Conservation (phyloP, 768 basidiomycete genomes). For the Sarcodon aspratus region DNA sequence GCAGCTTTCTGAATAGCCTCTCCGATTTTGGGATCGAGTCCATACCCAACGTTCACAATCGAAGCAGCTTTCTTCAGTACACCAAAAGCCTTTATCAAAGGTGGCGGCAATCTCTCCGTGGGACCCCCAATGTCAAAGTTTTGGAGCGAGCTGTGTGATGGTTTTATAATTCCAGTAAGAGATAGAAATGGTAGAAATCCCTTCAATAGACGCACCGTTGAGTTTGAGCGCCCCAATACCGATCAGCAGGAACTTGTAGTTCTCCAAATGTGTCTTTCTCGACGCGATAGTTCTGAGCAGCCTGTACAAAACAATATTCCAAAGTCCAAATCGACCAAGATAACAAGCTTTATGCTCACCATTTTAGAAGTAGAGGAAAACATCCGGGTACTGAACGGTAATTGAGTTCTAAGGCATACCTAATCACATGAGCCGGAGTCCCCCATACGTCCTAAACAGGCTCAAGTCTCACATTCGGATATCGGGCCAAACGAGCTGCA, state of each 20-base stretch:
- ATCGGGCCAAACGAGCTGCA: not conserved
- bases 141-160: constrained; percentile 66
- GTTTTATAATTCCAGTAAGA: not conserved
- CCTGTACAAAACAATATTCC: constrained; percentile 13
- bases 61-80: constrained; percentile 96
- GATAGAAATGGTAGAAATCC: not conserved
- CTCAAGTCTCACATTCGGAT: not conserved
- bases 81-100: constrained; percentile 97
- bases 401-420: not conserved
- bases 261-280: constrained; percentile 97
- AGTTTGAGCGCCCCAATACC: constrained; percentile 98
- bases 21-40: constrained; percentile 79
- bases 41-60: constrained; percentile 81
- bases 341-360: constrained; percentile 15
- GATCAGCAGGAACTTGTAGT: constrained; percentile 74
- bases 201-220: constrained; percentile 49
- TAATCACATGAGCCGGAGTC: not conserved
- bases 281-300: constrained; percentile 48
- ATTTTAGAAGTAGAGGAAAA: constrained; percentile 24
- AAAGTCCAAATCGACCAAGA: not conserved
- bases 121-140: constrained; percentile 99
- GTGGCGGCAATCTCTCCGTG: constrained; percentile 83
- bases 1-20: constrained; percentile 87
- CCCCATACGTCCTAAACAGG: not conserved
- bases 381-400: constrained; percentile 7